Conservation (phyloP, 2,329 filamentous ascomycete genomes). For the Fusarium abutilonis region DNA sequence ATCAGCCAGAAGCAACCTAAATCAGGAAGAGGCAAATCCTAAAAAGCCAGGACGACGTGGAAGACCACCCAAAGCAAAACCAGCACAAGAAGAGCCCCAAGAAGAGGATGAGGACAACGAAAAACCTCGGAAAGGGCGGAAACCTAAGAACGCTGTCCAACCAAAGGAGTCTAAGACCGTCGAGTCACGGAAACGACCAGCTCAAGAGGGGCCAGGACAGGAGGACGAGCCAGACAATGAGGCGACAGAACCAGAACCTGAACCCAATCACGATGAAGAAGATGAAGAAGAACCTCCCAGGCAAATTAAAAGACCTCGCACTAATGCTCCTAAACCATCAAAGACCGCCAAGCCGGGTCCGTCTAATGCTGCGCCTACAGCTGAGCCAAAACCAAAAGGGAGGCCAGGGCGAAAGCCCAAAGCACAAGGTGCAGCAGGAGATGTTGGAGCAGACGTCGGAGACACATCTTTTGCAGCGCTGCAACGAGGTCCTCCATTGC, state of each 20-base stretch:
- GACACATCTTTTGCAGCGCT: conserved; percentile 61
- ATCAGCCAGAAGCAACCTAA: conserved; percentile 11
- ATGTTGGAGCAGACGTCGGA: conserved; percentile 49
- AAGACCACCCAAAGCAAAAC: conserved; percentile 37
- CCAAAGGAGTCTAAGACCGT: conserved; percentile 26
- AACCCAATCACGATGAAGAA: conserved; percentile 15
- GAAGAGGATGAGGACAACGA: conserved; percentile 12
- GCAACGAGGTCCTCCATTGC: conserved; percentile 65
- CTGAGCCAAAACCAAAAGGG: conserved; percentile 43
- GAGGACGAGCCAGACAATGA: conserved; percentile 29
- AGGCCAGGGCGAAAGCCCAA: conserved; percentile 43
- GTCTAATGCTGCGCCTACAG: conserved; percentile 14
- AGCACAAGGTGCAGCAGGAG: conserved; percentile 39
- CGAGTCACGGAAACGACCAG: conserved; percentile 33
- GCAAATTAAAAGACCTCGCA: conserved; percentile 45
- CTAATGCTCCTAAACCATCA: conserved; percentile 37
- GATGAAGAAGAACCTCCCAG: conserved; percentile 39
- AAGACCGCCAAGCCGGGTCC: conserved; percentile 32
- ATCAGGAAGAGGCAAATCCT: background rate
- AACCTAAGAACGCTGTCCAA: conserved; percentile 27
- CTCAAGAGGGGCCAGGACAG: conserved; percentile 27
- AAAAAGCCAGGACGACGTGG: conserved; percentile 34
- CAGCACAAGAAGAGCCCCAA: conserved; percentile 16
- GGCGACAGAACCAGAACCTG: conserved; percentile 38
- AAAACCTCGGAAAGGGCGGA: conserved; percentile 22